These are phyloP conservation scores for Lasiodiplodia sp. DNA, from an alignment of 2,329 filamentous ascomycete species.

Conservation along the genomic window DNA sequence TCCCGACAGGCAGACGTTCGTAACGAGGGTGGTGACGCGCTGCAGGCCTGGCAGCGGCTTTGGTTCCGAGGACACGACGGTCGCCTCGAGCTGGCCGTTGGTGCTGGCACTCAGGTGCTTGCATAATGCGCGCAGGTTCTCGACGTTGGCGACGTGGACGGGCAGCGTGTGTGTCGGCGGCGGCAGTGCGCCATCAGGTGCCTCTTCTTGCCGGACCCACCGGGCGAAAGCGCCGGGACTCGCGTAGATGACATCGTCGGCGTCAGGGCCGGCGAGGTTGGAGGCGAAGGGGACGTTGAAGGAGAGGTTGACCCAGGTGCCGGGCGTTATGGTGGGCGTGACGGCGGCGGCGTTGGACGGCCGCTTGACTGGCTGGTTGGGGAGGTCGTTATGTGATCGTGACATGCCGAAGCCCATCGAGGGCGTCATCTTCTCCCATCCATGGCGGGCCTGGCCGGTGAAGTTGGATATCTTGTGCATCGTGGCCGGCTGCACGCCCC, in stretches of 20 bases:
- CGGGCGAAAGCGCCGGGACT: conserved; percentile 85
- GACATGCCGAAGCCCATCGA: conserved; percentile 68
- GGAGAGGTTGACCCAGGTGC: conserved; percentile 85
- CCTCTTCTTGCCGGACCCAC: conserved; percentile 92
- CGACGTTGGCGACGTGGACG: conserved; percentile 88
- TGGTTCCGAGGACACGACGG: conserved; percentile 82
- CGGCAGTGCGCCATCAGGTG: conserved; percentile 68
- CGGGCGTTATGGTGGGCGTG: conserved; percentile 73
- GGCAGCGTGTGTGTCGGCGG: conserved; percentile 87
- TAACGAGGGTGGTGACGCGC: conserved; percentile 62
- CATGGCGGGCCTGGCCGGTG: conserved; percentile 70
- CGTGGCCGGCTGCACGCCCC: conserved; percentile 36
- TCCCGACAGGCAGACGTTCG: conserved; percentile 90
- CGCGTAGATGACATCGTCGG: conserved; percentile 93
- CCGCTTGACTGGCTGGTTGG: conserved; percentile 63
- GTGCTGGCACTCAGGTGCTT: conserved; percentile 75
- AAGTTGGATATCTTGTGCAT: conserved; percentile 76
- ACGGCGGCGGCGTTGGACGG: conserved; percentile 54
- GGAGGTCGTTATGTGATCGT: conserved; percentile 64
- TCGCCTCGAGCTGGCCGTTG: conserved; percentile 75
- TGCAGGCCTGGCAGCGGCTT: conserved; percentile 64
- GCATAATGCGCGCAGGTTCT: conserved; percentile 80
- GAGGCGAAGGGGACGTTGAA: conserved; percentile 98
- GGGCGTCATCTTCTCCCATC: conserved; percentile 72
- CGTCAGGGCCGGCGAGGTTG: conserved; percentile 88